Evolutionary conservation across 306 rosid genomes (phyloP), one percentile per base, ranked within the genome.

Genomic region (Fagus sylvatica): DNA sequence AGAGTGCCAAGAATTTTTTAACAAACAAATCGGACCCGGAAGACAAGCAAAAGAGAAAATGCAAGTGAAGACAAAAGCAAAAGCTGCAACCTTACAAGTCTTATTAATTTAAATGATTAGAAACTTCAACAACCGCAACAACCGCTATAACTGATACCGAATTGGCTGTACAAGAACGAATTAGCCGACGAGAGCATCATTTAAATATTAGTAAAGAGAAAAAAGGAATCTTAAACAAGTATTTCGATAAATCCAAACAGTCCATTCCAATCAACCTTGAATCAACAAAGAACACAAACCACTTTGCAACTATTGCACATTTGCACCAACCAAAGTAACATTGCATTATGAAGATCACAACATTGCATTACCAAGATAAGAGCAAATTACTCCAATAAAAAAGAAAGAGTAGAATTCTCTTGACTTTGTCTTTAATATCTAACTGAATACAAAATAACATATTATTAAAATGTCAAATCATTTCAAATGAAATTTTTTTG

Each of bases 81-180:
- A 64, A 71, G 66, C 46, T 76, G 74, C 53, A 16, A 68, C 79
- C 74, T 87, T 77, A 53, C 84, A 85, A 74, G 79, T 77, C 62
- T 81, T 79, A 73, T 69, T 76, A 77, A 55, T 56, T 43, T 2
- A 32, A 36, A 57, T 19, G 78, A 80, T 74, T 56, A 62, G 66
- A 76, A 80, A 62, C 74, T 28, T 67, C 79, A 88, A 79, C 91
- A 1, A 81, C 85, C 89, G 1, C 79, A 88, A 79, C 91, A 1
- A 81, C 85, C 89, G 1, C 34, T 71, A 42, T 87, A 88, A 84
- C 88, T 82, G 89, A 76, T 76, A 80, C 79, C 93, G 39, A 77
- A 76, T 59, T 40, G 6, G 76, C 80, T 57, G 51, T 46, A 79
- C 76, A 69, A 41, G 36, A 34, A n/a, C 43, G 77, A 76, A 22